Base-by-base conservation (phyloP, 371 early-diverging fungal genomes). In the Umbelopsis sp. region DNA sequence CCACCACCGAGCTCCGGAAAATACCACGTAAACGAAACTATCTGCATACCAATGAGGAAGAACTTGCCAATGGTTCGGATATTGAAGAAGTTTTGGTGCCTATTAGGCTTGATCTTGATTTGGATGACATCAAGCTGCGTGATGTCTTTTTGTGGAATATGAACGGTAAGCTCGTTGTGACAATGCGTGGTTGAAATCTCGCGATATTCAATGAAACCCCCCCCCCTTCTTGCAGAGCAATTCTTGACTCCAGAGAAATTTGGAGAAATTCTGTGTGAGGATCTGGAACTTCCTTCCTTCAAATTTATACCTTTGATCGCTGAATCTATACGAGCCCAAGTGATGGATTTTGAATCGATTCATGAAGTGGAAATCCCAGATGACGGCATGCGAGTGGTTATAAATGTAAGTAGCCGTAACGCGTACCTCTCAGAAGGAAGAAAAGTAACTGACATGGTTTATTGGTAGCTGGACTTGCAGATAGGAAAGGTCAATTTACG, bases 231-330 rank as follows among this genome's bases (percentile, higher is more conserved):
- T 7, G 16, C 18, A 89, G 96, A 97, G 69, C 86, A 86, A 69
- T 77, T 90, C n/a, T 77, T 95, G 63, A 93, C 96, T 14, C 97
- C 97, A 3, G 95, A 96, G 67, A 86, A 92, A 70, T 97, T 97
- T 87, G 97, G 96, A 10, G 91, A 93, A 70, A 89, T 96, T 48
- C 74, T 97, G 25, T 93, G 93, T 73, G 89, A 91, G 12, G 98
- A 98, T 70, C 70, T 97, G 32, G 90, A 92, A 20, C 65, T 92
- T 45, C 84, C 88, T 45, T 8, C 70, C 0, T 69, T 65, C 22
- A 79, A 85, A 46, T 92, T 88, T 72, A 84, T 85, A 12, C 85
- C 86, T 0, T 74, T 84, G 14, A 94, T 98, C 67, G 93, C 93
- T 1, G 88, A 92, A 51, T 85, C 92, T 16, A 97, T 98, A 70